A percentile compares a stretch with the other conserved stretches of the same genome.
phyloP scores from a whole-genome alignment of 352 stramenopile genomes.

The Vaucheria bursata region DNA sequence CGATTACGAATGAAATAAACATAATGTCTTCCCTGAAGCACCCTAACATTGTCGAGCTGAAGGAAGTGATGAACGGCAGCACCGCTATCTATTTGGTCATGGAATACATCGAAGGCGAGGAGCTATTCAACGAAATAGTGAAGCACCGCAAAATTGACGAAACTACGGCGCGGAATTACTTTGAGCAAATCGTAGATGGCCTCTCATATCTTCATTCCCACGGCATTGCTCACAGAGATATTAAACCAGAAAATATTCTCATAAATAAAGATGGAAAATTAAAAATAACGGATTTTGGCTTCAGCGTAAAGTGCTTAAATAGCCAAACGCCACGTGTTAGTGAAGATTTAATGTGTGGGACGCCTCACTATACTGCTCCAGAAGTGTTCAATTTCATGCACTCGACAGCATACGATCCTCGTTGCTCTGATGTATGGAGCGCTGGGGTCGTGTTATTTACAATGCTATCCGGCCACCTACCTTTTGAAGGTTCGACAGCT shows the following conservation, averaged over 20 bases:
- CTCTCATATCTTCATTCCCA: background rate
- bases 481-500: slow-evolving; percentile 1
- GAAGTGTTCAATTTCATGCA: background rate
- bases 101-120: background rate
- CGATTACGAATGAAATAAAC: background rate
- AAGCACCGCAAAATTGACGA: slow-evolving; percentile 11
- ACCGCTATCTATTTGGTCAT: slow-evolving; percentile 29
- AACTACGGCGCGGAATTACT: slow-evolving; percentile 11
- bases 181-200: background rate
- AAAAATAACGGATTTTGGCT: slow-evolving; percentile 10
- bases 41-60: slow-evolving; percentile 24
- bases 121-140: slow-evolving; percentile 23
- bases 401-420: background rate
- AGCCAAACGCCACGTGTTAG: too few relatives aligned
- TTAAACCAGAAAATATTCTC: slow-evolving; percentile 4
- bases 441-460: background rate
- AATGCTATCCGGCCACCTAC: slow-evolving; percentile 2
- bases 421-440: background rate
- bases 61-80: slow-evolving; percentile 37
- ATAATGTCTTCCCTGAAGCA: slow-evolving; percentile 17
- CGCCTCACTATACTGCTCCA: slow-evolving; percentile 1
- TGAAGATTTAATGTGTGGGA: background rate
- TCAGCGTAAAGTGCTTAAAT: background rate
- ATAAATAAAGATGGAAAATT: background rate
- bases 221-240: slow-evolving; percentile 5